Conservation (phyloP, 306 rosid species). For the Inga laurina region DNA sequence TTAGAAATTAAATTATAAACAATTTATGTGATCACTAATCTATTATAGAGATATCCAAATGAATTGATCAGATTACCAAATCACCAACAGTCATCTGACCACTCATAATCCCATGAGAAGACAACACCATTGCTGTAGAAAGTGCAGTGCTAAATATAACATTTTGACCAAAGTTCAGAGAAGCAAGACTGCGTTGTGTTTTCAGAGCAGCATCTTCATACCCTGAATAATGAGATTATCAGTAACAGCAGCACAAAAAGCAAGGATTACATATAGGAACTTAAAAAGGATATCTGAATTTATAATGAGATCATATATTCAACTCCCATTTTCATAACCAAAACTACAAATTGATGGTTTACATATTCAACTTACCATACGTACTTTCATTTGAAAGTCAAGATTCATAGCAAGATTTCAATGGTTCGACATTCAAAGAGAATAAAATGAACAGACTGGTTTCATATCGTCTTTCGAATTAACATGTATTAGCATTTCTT, state of each 20-base stretch:
- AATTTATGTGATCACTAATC: slow-evolving; percentile 9
- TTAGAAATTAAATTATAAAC: slow-evolving; percentile 29
- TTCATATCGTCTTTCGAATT: not conserved
- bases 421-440: not conserved
- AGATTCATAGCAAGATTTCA: not conserved
- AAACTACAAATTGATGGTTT: not conserved
- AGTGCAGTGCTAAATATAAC: slow-evolving; percentile 90
- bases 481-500: not conserved
- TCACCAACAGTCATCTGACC: slow-evolving; percentile 95
- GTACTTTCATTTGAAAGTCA: not conserved
- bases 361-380: not conserved
- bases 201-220: slow-evolving; percentile 95
- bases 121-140: slow-evolving; percentile 95
- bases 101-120: slow-evolving; percentile 81
- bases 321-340: not conserved
- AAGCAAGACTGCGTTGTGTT: slow-evolving; percentile 92
- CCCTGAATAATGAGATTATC: slow-evolving; percentile 48
- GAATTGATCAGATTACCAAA: slow-evolving; percentile 65
- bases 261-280: slow-evolving; percentile 25
- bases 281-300: not conserved
- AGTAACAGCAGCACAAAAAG: slow-evolving; percentile 38
- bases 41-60: slow-evolving; percentile 2
- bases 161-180: slow-evolving; percentile 90
- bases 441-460: not conserved
- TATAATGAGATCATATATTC: not conserved